A percentile compares a stretch with the other conserved stretches of the same genome.
Conservation (phyloP, 176 grass and related monocot species). For the Eremochloa ophiuroides region DNA sequence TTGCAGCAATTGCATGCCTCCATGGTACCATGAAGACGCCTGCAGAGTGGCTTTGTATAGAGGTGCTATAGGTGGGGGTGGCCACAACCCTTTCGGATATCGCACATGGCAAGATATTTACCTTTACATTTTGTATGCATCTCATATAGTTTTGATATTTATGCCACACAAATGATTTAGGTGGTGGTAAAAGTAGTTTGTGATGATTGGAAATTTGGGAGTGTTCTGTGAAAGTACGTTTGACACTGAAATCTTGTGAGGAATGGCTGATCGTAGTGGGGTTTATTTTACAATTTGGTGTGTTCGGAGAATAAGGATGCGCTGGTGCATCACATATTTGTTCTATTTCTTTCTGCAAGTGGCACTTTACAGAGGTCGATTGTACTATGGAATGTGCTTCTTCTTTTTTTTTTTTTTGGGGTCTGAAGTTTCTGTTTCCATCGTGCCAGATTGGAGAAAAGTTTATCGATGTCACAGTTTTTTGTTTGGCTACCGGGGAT, state of each 20-base stretch:
- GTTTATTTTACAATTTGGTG: background rate
- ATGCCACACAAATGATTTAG: constrained; percentile 24
- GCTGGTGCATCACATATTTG: background rate
- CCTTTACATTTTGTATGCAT: constrained; percentile 21
- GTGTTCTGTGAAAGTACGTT: background rate
- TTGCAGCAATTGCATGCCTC: constrained; percentile 15
- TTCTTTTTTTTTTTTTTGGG: too few species aligned
- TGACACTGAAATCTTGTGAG: background rate
- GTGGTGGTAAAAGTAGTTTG: constrained; percentile 11
- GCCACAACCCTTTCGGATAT: constrained; percentile 39
- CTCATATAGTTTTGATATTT: constrained; percentile 29
- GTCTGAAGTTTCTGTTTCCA: background rate
- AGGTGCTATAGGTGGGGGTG: constrained; percentile 51
- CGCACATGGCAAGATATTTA: constrained; percentile 39
- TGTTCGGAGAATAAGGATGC: background rate
- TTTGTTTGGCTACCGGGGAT: too few species aligned
- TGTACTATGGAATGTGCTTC: too few species aligned
- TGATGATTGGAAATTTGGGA: constrained; percentile 21
- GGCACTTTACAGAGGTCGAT: background rate
- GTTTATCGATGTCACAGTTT: too few species aligned
- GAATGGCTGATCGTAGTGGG: background rate
- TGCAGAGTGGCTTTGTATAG: constrained; percentile 52
- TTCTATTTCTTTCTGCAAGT: background rate
- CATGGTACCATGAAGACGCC: constrained; percentile 48
- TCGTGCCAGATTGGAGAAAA: too few species aligned